A percentile compares a stretch with the other conserved stretches of the same genome.
Evolutionary conservation across 2,329 filamentous ascomycete species (phyloP).

Genomic region (Emergomyces africanus): DNA sequence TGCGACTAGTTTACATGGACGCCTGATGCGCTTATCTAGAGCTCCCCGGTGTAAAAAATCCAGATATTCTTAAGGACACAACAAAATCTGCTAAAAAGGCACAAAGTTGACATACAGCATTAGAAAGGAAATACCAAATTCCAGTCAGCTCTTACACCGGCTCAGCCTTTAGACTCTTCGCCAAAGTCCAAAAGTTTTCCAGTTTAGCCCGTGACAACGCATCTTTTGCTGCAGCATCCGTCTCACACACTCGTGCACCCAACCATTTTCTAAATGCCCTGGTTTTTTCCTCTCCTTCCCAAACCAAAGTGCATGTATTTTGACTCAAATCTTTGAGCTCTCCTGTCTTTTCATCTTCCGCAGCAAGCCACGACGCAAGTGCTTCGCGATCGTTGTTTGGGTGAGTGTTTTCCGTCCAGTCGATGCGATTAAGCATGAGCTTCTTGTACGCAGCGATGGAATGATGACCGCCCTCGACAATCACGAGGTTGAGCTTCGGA

Average conservation of each 20-base stretch:
- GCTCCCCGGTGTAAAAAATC: background rate
- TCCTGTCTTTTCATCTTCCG: slow-evolving; percentile 60
- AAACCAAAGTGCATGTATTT: slow-evolving; percentile 75
- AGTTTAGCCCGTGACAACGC: slow-evolving; percentile 68
- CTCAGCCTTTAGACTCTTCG: slow-evolving; percentile 49
- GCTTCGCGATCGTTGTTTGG: slow-evolving; percentile 50
- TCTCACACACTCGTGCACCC: slow-evolving; percentile 74
- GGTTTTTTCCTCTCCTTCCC: slow-evolving; percentile 77
- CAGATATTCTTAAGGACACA: background rate
- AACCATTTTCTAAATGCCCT: slow-evolving; percentile 78
- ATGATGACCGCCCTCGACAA: slow-evolving; percentile 82
- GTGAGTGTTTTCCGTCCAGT: slow-evolving; percentile 82
- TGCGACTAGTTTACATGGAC: background rate
- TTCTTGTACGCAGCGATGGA: slow-evolving; percentile 79
- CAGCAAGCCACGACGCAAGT: slow-evolving; percentile 59
- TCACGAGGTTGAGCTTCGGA: slow-evolving; percentile 73
- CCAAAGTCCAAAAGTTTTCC: slow-evolving; percentile 89
- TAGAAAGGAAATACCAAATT: background rate
- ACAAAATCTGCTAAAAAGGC: background rate
- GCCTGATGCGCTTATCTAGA: background rate
- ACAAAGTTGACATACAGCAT: background rate
- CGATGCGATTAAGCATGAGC: slow-evolving; percentile 82
- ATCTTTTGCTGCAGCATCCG: slow-evolving; percentile 77
- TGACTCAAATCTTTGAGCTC: slow-evolving; percentile 65
- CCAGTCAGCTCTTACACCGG: background rate